Percentiles rank a stretch among this genome's conserved stretches.
Conservation (phyloP, 139 green algal species). For the Coelastrella sp. region DNA sequence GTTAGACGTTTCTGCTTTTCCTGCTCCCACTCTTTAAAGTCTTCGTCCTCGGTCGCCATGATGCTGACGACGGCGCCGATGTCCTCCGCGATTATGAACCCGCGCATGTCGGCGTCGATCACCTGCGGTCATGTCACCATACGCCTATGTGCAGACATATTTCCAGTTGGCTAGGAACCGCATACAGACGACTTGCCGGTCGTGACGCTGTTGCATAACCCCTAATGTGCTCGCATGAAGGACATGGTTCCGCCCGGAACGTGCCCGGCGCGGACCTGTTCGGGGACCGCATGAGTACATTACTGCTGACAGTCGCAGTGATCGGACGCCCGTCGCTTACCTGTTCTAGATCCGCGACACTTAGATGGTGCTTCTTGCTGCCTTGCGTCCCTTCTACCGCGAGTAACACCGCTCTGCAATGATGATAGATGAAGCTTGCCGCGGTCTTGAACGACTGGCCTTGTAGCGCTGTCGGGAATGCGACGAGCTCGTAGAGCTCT, state of each 20-base stretch:
- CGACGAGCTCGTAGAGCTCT: slow-evolving; percentile 34
- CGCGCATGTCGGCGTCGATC: slow-evolving; percentile 24
- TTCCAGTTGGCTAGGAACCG: too few species aligned
- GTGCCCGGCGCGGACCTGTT: too few species aligned
- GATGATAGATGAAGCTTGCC: slow-evolving; percentile 43
- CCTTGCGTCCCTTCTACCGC: slow-evolving; percentile 8
- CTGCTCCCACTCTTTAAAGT: slow-evolving; percentile 32
- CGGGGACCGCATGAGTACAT: neutral
- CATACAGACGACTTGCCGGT: too few species aligned
- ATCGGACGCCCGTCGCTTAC: neutral
- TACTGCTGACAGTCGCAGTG: neutral
- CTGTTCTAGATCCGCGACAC: neutral
- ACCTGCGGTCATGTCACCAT: neutral
- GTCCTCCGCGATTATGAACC: slow-evolving; percentile 28
- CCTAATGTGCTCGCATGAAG: too few species aligned
- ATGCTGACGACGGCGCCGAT: neutral
- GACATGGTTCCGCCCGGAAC: too few species aligned
- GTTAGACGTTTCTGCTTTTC: neutral
- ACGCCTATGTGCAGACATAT: too few species aligned
- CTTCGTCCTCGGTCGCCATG: neutral
- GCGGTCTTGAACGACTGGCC: neutral
- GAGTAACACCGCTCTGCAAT: slow-evolving; percentile 26
- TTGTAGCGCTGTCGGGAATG: neutral
- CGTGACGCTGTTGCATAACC: too few species aligned
- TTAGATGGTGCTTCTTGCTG: neutral